Conservation (phyloP, 192 early-diverging fungal genomes). For the Linnemannia schmuckeri region DNA sequence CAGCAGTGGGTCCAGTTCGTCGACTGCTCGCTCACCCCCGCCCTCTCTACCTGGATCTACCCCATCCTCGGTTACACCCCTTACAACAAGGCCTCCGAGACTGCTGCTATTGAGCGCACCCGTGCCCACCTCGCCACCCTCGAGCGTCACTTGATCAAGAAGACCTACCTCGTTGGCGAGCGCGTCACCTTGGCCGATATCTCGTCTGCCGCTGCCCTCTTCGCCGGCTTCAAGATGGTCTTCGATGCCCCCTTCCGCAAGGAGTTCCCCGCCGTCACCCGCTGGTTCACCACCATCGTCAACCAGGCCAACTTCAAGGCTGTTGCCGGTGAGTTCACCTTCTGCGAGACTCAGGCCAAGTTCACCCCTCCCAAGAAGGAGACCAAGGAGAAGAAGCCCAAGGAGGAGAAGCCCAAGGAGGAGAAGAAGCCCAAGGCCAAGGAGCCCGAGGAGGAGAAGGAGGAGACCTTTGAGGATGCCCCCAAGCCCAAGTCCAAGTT, state of each 20-base stretch:
- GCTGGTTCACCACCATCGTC: conserved; percentile 92
- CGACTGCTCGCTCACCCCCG: conserved; percentile 66
- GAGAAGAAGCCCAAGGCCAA: conserved; percentile 64
- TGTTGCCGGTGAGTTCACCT: conserved; percentile 77
- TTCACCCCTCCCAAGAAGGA: conserved; percentile 73
- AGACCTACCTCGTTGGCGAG: conserved; percentile 97
- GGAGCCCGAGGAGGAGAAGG: conserved; percentile 67
- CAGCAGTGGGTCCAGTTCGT: conserved; percentile 74
- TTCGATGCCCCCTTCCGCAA: conserved; percentile 87
- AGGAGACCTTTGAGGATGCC: conserved; percentile 72
- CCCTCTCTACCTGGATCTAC: conserved; percentile 57
- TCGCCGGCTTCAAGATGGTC: conserved; percentile 61
- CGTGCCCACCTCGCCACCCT: conserved; percentile 75
- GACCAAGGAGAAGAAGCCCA: conserved; percentile 73
- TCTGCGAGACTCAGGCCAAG: conserved; percentile 72
- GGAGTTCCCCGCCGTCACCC: conserved; percentile 87
- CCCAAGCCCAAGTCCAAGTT: conserved; percentile 95
- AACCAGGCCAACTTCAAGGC: conserved; percentile 90
- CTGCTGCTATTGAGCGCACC: conserved; percentile 77
- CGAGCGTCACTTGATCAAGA: conserved; percentile 83
- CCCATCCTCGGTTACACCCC: conserved; percentile 61
- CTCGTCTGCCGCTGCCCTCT: conserved; percentile 70
- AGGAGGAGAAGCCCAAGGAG: conserved; percentile 68
- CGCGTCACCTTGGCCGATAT: conserved; percentile 93
- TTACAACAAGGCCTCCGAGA: conserved; percentile 71